These are phyloP conservation scores for Vaccinium corymbosum DNA, from an alignment of 148 eudicot genomes.

Conservation along the genomic window DNA sequence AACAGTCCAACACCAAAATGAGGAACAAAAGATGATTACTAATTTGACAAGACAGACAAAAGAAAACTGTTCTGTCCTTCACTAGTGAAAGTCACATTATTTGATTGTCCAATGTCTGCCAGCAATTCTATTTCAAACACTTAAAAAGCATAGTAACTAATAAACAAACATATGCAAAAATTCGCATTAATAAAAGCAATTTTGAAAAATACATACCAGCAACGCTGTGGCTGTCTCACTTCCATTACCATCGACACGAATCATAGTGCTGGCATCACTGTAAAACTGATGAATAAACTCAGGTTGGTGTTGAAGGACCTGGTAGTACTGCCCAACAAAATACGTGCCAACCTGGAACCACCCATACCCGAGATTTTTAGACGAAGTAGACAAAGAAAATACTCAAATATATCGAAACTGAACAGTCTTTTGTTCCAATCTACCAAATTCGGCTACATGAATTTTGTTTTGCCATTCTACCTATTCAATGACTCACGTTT, in stretches of 20 bases:
- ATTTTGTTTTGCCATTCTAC: background rate
- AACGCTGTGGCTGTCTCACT: conserved; percentile 69
- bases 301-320: conserved; percentile 65
- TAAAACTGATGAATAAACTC: conserved; percentile 85
- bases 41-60: background rate
- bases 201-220: conserved; percentile 49
- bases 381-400: background rate
- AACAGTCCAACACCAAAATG: background rate
- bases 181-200: background rate
- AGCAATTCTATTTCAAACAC: background rate
- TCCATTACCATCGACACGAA: conserved; percentile 67
- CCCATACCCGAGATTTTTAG: background rate
- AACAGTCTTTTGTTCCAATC: background rate
- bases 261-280: conserved; percentile 80
- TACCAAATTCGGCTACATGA: background rate
- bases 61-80: background rate
- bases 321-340: conserved; percentile 86
- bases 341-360: conserved; percentile 74
- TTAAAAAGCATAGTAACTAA: background rate
- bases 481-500: background rate
- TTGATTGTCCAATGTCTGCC: background rate
- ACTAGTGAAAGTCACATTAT: background rate
- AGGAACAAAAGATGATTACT: background rate
- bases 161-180: background rate
- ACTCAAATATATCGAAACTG: background rate